A percentile compares a stretch with the other conserved stretches of the same genome.
These are phyloP conservation scores for Blastobotrys muscicola DNA, from an alignment of 805 yeast genomes.

Conservation along the genomic window DNA sequence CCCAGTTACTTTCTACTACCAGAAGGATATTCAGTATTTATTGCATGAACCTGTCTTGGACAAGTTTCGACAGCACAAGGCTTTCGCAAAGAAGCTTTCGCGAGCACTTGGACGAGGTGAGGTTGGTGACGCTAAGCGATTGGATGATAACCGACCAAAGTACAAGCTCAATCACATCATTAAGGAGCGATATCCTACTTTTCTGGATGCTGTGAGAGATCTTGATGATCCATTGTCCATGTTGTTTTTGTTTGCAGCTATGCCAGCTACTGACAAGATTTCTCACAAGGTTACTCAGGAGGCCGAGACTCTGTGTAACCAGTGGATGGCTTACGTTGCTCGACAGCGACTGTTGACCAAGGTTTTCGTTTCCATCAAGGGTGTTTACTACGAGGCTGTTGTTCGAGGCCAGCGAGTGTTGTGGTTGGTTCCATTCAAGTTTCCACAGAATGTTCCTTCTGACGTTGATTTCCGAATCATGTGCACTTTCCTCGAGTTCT, in stretches of 20 bases:
- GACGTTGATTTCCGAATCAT: constrained; percentile 95
- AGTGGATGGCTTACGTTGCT: constrained; percentile 92
- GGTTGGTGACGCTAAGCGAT: constrained; percentile 73
- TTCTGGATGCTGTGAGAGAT: constrained; percentile 85
- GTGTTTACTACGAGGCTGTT: constrained; percentile 88
- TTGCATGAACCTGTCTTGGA: constrained; percentile 89
- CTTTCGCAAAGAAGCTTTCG: constrained; percentile 84
- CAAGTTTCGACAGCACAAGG: constrained; percentile 91
- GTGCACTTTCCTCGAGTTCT: constrained; percentile 94
- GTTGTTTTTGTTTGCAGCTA: constrained; percentile 85
- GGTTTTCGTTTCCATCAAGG: constrained; percentile 93
- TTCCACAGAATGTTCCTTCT: constrained; percentile 88
- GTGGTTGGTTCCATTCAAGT: constrained; percentile 96
- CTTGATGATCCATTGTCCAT: constrained; percentile 90
- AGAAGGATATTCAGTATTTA: constrained; percentile 89
- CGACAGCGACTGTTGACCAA: constrained; percentile 72
- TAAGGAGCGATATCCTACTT: constrained; percentile 92
- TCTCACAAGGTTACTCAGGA: constrained; percentile 74
- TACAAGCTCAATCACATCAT: constrained; percentile 84
- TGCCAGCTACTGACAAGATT: constrained; percentile 88
- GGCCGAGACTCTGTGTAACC: constrained; percentile 79
- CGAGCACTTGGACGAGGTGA: constrained; percentile 90
- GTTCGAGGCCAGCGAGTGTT: constrained; percentile 86
- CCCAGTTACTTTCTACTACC: constrained; percentile 86
- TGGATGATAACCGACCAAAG: constrained; percentile 72